Base-by-base conservation (phyloP, 306 rosid genomes). In the Ormosia semicastrata region DNA sequence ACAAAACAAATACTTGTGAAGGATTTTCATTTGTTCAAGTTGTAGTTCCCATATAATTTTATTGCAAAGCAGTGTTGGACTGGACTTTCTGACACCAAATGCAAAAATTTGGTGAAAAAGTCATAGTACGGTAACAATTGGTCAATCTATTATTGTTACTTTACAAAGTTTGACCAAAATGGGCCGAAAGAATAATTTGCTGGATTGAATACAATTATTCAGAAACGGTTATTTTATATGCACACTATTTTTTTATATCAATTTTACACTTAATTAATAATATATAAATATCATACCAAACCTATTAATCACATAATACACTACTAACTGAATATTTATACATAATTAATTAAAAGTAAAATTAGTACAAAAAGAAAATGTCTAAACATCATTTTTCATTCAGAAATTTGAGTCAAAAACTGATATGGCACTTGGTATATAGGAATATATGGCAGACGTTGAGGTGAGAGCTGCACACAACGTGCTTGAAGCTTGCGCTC, bases 391-490 rank as follows among this genome's bases (percentile, higher is more conserved):
- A 24, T 24, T 24, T 24, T 24, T 24, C 24, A 24, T 24, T 24
- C 24, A 24, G 24, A 24, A 24, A 24, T 24, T 24, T 24, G 24
- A 24, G 15, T 15, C 14, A 30, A 29, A 41, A 79, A 46, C 14
- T 80, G 66, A 81, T 72, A 24, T 24, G 24, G 24, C 3, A 36
- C 2, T 17, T 10, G 63, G 8, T 32, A 59, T 57, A 29, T 54
- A 94, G 98, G 98, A 94, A 86, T 83, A 43, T 73, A 90, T 91
- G 92, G 90, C 84, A 12, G 98, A 94, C n/a, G 91, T 87, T 86
- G 98, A 94, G 89, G 94, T 93, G 7, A 91, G 98, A 75, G 98
- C 98, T 18, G 97, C 98, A 60, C 97, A 94, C 79, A 94, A 94
- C 68, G 98, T 94, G 78, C 84, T 94, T 0, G 98, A 94, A 88